phyloP scores from a whole-genome alignment of 2,329 filamentous ascomycete genomes.

The Trichophyton equinum region DNA sequence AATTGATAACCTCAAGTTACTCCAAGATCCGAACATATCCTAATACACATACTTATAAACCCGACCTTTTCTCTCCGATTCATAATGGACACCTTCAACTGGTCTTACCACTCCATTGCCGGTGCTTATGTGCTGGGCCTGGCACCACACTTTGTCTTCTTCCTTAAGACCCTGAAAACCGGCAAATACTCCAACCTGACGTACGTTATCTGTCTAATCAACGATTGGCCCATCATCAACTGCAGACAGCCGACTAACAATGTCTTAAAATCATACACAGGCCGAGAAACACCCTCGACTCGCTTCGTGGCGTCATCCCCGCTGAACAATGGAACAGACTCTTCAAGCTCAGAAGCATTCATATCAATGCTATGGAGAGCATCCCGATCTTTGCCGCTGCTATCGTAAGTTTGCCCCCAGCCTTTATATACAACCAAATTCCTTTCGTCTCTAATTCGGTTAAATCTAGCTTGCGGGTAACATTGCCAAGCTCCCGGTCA shows the following conservation, averaged over 20 bases:
- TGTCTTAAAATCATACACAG: conserved; percentile 9
- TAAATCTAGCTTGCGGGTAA: conserved; percentile 21
- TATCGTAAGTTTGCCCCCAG: conserved; percentile 17
- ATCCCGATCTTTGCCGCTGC: conserved; percentile 26
- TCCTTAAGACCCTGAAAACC: conserved; percentile 22
- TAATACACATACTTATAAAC: neutral
- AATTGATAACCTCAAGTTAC: neutral
- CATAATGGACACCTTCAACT: conserved; percentile 17
- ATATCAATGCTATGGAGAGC: conserved; percentile 26
- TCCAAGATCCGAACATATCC: neutral
- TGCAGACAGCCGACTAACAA: neutral
- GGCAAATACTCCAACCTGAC: conserved; percentile 21
- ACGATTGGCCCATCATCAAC: neutral
- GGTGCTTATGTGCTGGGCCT: conserved; percentile 22
- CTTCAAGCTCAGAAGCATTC: conserved; percentile 21
- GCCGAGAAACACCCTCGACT: conserved; percentile 23
- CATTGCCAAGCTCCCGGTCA: conserved; percentile 20
- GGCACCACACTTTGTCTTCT: conserved; percentile 22
- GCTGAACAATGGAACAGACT: conserved; percentile 16
- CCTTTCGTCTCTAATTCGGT: neutral
- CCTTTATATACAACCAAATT: neutral
- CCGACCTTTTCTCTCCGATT: neutral
- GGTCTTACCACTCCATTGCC: conserved; percentile 22
- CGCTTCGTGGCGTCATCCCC: conserved; percentile 19
- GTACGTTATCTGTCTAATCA: conserved; percentile 9